A percentile compares a stretch with the other conserved stretches of the same genome.
Conservation (phyloP, 2,329 filamentous ascomycete genomes). For the Fusarium transvaalense region DNA sequence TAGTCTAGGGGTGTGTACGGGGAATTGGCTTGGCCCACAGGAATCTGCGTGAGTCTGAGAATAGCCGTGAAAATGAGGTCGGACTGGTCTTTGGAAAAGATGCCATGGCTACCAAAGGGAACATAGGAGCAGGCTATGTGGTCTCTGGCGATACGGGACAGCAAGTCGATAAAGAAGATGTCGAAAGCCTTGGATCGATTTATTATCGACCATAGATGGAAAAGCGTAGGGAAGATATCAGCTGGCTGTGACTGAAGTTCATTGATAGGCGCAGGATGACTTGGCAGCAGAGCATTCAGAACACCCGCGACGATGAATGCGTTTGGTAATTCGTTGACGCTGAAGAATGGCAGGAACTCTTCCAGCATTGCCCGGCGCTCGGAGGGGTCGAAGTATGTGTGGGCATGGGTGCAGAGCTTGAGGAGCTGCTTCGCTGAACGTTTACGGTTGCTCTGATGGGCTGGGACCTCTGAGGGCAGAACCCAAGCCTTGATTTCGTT, state of each 20-base stretch:
- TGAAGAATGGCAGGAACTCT: constrained; percentile 88
- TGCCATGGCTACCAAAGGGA: constrained; percentile 85
- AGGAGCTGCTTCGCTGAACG: constrained; percentile 75
- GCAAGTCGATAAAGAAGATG: constrained; percentile 86
- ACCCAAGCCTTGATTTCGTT: constrained; percentile 93
- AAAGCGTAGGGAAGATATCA: constrained; percentile 91
- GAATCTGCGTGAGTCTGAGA: constrained; percentile 90
- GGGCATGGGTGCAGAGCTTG: constrained; percentile 90
- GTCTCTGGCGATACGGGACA: constrained; percentile 89
- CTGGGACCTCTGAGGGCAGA: constrained; percentile 83
- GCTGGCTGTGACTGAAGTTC: constrained; percentile 84
- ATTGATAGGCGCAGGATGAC: constrained; percentile 78
- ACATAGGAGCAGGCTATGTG: constrained; percentile 80
- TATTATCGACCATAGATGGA: constrained; percentile 95
- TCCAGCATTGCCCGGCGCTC: constrained; percentile 86
- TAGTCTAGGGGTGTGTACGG: constrained; percentile 90
- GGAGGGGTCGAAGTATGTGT: constrained; percentile 91
- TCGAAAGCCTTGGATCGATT: constrained; percentile 91
- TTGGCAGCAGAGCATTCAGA: constrained; percentile 89
- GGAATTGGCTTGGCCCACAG: constrained; percentile 94
- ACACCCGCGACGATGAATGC: constrained; percentile 93
- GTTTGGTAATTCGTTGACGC: constrained; percentile 89
- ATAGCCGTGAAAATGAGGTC: constrained; percentile 93
- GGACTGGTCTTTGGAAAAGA: constrained; percentile 93
- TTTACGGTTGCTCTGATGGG: constrained; percentile 68